Percentiles rank a stretch among this genome's conserved stretches.
Evolutionary conservation across 768 basidiomycete species (phyloP).

Genomic region (Chiua virens): DNA sequence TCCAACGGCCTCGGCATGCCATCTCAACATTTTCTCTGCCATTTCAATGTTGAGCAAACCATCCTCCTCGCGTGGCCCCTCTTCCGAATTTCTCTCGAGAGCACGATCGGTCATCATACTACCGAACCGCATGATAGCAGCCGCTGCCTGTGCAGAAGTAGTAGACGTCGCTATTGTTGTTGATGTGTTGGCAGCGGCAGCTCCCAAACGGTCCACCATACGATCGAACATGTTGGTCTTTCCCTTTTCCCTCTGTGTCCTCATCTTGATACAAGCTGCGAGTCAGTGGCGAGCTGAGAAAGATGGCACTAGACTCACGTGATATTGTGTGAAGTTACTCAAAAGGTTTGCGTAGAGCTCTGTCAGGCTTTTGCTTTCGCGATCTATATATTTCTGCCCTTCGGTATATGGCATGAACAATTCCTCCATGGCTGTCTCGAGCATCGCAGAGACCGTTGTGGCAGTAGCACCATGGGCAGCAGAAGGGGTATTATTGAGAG

Average conservation of each 20-base stretch:
- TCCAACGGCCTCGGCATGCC: conserved; percentile 98
- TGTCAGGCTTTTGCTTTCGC: conserved; percentile 81
- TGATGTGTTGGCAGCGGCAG: conserved; percentile 66
- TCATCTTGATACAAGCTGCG: conserved; percentile 40
- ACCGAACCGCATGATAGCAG: conserved; percentile 86
- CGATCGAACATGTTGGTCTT: conserved; percentile 87
- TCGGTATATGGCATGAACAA: conserved; percentile 94
- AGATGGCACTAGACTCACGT: conserved; percentile 49
- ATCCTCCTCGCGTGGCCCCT: conserved; percentile 76
- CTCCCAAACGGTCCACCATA: conserved; percentile 82
- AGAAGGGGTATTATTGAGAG: conserved; percentile 43
- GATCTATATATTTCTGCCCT: conserved; percentile 87
- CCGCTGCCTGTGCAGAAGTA: conserved; percentile 82
- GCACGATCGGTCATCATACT: conserved; percentile 61
- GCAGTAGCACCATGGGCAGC: conserved; percentile 43
- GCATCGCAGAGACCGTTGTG: conserved; percentile 69
- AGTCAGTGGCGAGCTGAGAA: conserved; percentile 3
- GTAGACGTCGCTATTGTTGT: conserved; percentile 57
- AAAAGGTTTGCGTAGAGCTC: conserved; percentile 77
- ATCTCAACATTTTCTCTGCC: conserved; percentile 90
- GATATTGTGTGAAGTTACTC: conserved; percentile 78
- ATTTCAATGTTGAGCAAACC: conserved; percentile 72
- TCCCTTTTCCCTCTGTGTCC: conserved; percentile 52
- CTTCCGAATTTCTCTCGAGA: conserved; percentile 59
- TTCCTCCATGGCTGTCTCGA: conserved; percentile 96